Percentiles rank a stretch among this genome's conserved stretches.
phyloP scores from a whole-genome alignment of 2,329 filamentous ascomycete species.

The Lecanicillium sp. region DNA sequence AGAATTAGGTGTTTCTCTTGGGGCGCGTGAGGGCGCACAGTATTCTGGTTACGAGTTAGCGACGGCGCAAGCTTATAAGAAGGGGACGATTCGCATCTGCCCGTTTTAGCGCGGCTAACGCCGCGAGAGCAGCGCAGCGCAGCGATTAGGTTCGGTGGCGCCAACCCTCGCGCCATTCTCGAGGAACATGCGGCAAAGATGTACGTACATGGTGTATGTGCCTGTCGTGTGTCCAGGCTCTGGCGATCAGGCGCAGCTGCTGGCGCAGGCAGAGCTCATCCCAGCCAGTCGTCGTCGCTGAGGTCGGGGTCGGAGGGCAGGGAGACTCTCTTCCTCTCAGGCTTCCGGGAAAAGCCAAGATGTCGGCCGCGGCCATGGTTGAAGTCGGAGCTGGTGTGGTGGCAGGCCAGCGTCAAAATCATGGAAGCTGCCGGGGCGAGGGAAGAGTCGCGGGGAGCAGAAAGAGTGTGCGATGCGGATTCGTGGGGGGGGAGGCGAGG shows the following conservation, averaged over 20 bases:
- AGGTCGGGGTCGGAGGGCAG: constrained; percentile 29
- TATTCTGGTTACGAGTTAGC: constrained; percentile 3
- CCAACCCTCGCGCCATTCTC: no score
- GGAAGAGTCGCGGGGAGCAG: constrained; percentile 1
- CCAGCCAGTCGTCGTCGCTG: constrained; percentile 32
- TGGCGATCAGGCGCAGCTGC: constrained; percentile 34
- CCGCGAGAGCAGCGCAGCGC: no score
- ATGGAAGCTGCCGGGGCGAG: constrained; percentile 40
- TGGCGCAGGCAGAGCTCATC: constrained; percentile 30
- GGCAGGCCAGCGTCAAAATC: constrained; percentile 39
- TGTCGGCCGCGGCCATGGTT: constrained; percentile 50
- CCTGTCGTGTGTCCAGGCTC: constrained; percentile 29
- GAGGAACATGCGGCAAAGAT: not conserved
- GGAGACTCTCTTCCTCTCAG: constrained; percentile 37
- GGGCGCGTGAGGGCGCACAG: not conserved
- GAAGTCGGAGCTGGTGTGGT: constrained; percentile 39
- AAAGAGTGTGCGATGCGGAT: not conserved
- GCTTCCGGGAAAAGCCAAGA: constrained; percentile 38
- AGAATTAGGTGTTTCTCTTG: constrained; percentile 9
- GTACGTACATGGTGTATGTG: constrained; percentile 12
- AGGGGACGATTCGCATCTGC: not conserved
- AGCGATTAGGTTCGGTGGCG: not conserved
- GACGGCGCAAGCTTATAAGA: not conserved
- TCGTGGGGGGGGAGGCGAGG: not conserved
- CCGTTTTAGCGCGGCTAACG: no score